Percentiles rank a stretch among this genome's conserved stretches.
Evolutionary conservation across 129 eudicot genomes (phyloP).

Genomic region (Chrysanthemum seticuspe): DNA sequence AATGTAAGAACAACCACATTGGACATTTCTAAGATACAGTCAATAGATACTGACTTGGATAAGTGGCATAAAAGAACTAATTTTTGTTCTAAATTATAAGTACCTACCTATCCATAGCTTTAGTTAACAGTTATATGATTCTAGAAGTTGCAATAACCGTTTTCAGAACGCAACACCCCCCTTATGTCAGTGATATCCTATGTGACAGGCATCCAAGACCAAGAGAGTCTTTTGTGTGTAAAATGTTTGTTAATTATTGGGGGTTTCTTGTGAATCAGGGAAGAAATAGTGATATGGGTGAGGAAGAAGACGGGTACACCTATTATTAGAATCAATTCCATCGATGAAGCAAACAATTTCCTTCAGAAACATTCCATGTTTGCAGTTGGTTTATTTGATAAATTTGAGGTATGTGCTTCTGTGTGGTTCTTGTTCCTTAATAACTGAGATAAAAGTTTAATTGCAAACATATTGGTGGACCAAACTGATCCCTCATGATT

Average conservation of each 20-base stretch:
- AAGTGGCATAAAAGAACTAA: background rate
- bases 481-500: slow-evolving; percentile 4
- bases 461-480: background rate
- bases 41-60: background rate
- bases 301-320: slow-evolving; percentile 93
- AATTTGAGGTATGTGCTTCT: slow-evolving; percentile 61
- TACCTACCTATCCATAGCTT: background rate
- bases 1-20: background rate
- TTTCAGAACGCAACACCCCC: background rate
- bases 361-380: slow-evolving; percentile 57
- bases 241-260: background rate
- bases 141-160: background rate
- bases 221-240: background rate
- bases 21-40: background rate
- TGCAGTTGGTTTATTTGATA: slow-evolving; percentile 65
- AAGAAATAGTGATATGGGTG: slow-evolving; percentile 86
- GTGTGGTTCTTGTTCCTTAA: background rate
- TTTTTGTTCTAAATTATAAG: background rate
- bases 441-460: background rate
- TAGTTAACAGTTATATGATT: background rate
- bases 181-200: background rate
- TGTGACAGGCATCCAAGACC: background rate
- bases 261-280: slow-evolving; percentile 41
- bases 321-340: slow-evolving; percentile 57
- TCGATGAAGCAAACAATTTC: slow-evolving; percentile 59